Evolutionary conservation across 257 asterid species (phyloP), one percentile per base, ranked within the genome.

Genomic region (Sherardia arvensis): DNA sequence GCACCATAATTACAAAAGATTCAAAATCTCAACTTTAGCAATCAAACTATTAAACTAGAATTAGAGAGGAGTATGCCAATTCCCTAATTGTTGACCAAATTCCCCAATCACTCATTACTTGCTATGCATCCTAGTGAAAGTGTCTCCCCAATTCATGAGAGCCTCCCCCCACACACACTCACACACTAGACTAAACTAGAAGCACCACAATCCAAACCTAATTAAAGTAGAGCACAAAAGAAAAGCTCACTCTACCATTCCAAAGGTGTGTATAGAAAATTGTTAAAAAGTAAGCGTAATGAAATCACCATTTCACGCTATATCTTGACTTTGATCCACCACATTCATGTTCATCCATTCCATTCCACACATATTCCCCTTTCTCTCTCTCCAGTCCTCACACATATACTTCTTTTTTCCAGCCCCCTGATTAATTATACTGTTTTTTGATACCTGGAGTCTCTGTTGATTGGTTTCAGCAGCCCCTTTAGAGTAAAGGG

Each of bases 301-400:
- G 67, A 75, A 66, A 60, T 55, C 65, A 64, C 64, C 76, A 66
- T 58, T 77, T 64, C 87, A 79, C 84, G 79, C 71, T 65, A 81
- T 59, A 81, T 74, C 91, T 62, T 67, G 73, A 64, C 73, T 64
- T 57, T 66, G 76, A 75, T 81, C 74, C 40, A 8, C 66, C 60
- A 3, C 55, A 17, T 58, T 58, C 32, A 54, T 54, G 7, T 27
- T 49, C 14, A 27, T 57, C 38, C 40, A 14, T 15, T 43, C 38
- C 32, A 29, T 33, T 14, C 40, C 62, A 12, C 20, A 57, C 28
- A 14, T 34, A 43, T 38, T 20, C 7, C 27, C 14, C 22, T 25
- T 8, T 21, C 5, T 40, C 66, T 55, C 61, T 49, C 40, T 15
- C 57, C 51, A 48, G 43, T 66, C 34, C 65, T 22, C 28, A 32